phyloP scores from a whole-genome alignment of 2,329 filamentous ascomycete genomes.

The Colletotrichum sp. region DNA sequence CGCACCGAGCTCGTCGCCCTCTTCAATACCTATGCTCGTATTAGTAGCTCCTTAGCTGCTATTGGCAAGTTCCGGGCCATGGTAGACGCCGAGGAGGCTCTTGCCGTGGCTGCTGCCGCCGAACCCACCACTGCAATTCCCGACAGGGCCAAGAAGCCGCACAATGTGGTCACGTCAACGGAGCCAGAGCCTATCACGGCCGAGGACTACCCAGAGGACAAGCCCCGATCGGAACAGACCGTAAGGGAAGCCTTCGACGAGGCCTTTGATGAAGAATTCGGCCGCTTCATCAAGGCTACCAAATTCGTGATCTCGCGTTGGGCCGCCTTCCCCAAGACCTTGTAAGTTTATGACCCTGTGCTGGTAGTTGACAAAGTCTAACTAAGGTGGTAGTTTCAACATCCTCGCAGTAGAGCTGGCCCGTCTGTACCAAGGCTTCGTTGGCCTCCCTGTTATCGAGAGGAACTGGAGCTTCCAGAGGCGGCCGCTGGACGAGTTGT shows the following conservation, averaged over 20 bases:
- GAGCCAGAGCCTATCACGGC: slow-evolving; percentile 20
- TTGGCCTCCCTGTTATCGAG: slow-evolving; percentile 57
- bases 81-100: slow-evolving; percentile 44
- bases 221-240: slow-evolving; percentile 35
- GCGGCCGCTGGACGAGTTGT: slow-evolving; percentile 56
- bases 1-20: slow-evolving; percentile 93
- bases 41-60: slow-evolving; percentile 80
- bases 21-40: slow-evolving; percentile 90
- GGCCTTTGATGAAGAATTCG: slow-evolving; percentile 67
- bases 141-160: slow-evolving; percentile 49
- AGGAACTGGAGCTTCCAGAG: slow-evolving; percentile 52
- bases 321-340: slow-evolving; percentile 67
- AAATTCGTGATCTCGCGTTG: slow-evolving; percentile 75
- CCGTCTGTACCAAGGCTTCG: slow-evolving; percentile 55
- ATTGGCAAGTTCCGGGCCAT: slow-evolving; percentile 73
- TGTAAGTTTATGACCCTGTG: slow-evolving; percentile 63
- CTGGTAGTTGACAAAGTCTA: background rate
- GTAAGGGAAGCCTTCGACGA: slow-evolving; percentile 63
- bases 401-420: slow-evolving; percentile 50
- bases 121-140: slow-evolving; percentile 28
- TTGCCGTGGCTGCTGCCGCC: slow-evolving; percentile 25
- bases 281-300: slow-evolving; percentile 65
- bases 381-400: slow-evolving; percentile 16
- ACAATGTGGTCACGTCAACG: slow-evolving; percentile 38
- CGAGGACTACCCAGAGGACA: slow-evolving; percentile 36